These are phyloP conservation scores for Rhypophila decipiens DNA, from an alignment of 495 filamentous ascomycete genomes.

Conservation along the genomic window DNA sequence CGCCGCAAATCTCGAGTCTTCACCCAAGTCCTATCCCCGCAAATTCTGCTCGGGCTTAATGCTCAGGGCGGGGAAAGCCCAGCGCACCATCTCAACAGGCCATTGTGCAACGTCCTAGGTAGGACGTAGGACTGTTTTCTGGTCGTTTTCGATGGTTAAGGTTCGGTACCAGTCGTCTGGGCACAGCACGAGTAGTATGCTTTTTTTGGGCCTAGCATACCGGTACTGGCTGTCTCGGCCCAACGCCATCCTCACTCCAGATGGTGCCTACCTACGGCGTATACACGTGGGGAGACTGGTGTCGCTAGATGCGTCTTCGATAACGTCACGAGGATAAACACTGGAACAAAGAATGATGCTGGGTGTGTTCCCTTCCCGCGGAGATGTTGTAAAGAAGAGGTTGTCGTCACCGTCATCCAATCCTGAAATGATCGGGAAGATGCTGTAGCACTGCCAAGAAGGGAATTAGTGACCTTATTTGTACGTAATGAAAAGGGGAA, in stretches of 20 bases:
- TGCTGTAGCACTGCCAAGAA: slow-evolving; percentile 10
- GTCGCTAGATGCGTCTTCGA: not conserved
- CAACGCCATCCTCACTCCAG: not conserved
- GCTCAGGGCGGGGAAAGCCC: too few species aligned
- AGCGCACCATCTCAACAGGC: not conserved
- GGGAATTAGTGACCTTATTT: slow-evolving; percentile 22
- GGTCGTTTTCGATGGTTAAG: not conserved
- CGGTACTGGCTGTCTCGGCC: not conserved
- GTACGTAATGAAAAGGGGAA: slow-evolving; percentile 29
- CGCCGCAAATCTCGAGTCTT: too few species aligned
- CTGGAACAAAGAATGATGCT: not conserved
- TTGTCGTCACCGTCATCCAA: slow-evolving; percentile 8
- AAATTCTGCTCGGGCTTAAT: too few species aligned
- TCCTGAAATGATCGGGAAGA: slow-evolving; percentile 10
- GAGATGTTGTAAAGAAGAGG: slow-evolving; percentile 15
- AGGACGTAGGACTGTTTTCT: not conserved
- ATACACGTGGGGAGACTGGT: too few species aligned
- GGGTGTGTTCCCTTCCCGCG: slow-evolving; percentile 11
- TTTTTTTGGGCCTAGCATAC: not conserved
- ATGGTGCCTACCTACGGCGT: too few species aligned
- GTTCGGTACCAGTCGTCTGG: not conserved
- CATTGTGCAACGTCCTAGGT: not conserved
- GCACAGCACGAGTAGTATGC: not conserved
- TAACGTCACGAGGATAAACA: not conserved
- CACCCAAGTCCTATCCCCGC: too few species aligned